Percentiles rank a stretch among this genome's conserved stretches.
Evolutionary conservation across 2,329 filamentous ascomycete species (phyloP).

Genomic region (Hymenoscyphus salicellus): DNA sequence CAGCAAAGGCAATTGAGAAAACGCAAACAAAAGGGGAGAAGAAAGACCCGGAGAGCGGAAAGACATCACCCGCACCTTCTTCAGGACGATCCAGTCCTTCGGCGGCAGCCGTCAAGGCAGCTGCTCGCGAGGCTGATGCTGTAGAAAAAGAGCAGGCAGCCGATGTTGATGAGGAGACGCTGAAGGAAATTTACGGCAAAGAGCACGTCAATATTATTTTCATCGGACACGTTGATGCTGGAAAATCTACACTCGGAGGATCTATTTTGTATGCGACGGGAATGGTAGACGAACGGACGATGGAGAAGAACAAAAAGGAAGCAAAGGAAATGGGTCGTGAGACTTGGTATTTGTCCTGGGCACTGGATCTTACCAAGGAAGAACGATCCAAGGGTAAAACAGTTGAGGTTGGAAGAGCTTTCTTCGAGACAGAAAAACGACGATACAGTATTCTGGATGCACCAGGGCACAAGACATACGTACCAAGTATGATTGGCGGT

Average conservation of each 20-base stretch:
- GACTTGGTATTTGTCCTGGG: conserved; percentile 99
- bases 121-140: conserved; percentile 69
- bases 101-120: conserved; percentile 53
- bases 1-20: conserved; percentile 91
- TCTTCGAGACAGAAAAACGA: conserved; percentile 95
- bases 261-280: conserved; percentile 90
- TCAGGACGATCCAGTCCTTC: conserved; percentile 81
- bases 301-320: conserved; percentile 97
- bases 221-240: conserved; percentile 96
- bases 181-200: conserved; percentile 96
- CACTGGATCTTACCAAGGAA: conserved; percentile 93
- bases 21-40: conserved; percentile 49
- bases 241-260: conserved; percentile 93
- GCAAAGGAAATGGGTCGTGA: conserved; percentile 95
- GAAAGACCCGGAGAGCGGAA: conserved; percentile 55
- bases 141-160: conserved; percentile 69
- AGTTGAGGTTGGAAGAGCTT: conserved; percentile 91
- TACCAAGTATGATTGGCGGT: conserved; percentile 97
- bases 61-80: conserved; percentile 75
- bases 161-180: conserved; percentile 76
- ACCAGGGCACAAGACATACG: conserved; percentile 95
- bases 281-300: conserved; percentile 98
- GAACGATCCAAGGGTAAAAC: conserved; percentile 96
- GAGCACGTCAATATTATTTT: conserved; percentile 93
- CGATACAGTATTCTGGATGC: conserved; percentile 96